Evolutionary conservation across 75 land plant species (phyloP), one percentile per base, ranked within the genome.

Genomic region (Gnetum montanum): DNA sequence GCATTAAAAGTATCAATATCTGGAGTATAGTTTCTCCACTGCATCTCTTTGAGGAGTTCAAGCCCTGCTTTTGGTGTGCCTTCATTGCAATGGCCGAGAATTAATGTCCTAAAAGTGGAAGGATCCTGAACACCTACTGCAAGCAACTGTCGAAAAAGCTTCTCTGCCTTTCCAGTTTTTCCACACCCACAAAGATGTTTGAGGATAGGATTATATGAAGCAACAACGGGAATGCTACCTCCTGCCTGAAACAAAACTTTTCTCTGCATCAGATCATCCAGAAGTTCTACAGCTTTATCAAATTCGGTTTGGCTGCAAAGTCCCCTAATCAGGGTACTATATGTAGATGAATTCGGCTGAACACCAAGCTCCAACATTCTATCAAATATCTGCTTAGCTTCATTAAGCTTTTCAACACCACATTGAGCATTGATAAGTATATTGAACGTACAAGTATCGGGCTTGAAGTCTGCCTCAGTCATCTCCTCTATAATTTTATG

Each of bases 151-250:
- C 74, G 62, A 40, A 86, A 74, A 7, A 83, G 58, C 20, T 15
- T 60, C 36, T 78, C 73, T 8, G 93, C 92, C 60, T 86, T 82
- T 53, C 46, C 48, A 4, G 83, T 75, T 49, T 77, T 84, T 27
- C 82, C 88, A 43, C 58, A 59, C 41, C 33, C 13, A 40, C 96
- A 84, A 13, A 89, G 60, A 36, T 76, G 65, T 43, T 70, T 69
- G 43, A 90, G 73, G 55, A 90, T 73, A 7, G 74, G 63, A 41
- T 88, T 84, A 40, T 86, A 86, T 4, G 83, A 70, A 28, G 80
- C 73, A 49, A 72, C 65, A 34, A 78, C 51, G 20, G 86, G 96
- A 18, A 30, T 49, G 56, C 72, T 70, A 1, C 75, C 75, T 13
- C 36, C 66, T 1, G 61, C 58, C 60, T 54, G 40, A 22, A 67